Evolutionary conservation across 176 grass and related monocot species (phyloP).

Genomic region (Carex littledalei): DNA sequence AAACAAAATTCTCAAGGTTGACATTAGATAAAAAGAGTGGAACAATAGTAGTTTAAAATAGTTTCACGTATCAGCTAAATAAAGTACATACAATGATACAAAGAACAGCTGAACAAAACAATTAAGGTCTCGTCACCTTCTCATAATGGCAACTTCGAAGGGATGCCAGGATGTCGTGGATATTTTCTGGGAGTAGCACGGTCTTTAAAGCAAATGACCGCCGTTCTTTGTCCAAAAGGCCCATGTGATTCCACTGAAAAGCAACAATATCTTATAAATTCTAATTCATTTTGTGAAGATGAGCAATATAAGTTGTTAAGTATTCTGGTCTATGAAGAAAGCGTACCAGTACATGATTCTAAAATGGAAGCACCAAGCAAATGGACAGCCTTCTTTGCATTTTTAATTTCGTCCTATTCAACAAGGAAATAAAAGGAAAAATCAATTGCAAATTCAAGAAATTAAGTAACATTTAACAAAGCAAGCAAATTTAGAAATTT

Average conservation of each 20-base stretch:
- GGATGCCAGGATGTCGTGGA: conserved; percentile 61
- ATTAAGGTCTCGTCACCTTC: neutral
- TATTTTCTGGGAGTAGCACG: conserved; percentile 57
- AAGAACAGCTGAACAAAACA: neutral
- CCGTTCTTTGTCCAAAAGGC: conserved; percentile 68
- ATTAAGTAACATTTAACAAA: conserved; percentile 10
- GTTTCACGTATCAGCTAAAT: neutral
- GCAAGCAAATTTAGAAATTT: conserved; percentile 13
- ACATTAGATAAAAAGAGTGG: neutral
- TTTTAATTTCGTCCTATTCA: conserved; percentile 69
- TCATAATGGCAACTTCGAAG: conserved; percentile 47
- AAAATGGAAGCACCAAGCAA: conserved; percentile 64
- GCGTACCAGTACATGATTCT: conserved; percentile 48
- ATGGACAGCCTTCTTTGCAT: conserved; percentile 44
- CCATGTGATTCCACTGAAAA: conserved; percentile 71
- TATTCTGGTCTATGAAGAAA: neutral
- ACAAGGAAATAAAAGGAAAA: neutral
- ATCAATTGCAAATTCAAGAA: neutral
- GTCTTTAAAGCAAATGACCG: conserved; percentile 62
- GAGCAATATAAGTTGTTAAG: neutral
- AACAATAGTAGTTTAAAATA: neutral
- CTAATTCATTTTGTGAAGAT: neutral
- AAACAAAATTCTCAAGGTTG: neutral
- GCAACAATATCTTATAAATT: neutral
- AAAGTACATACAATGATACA: neutral